phyloP scores from a whole-genome alignment of 1,139 yeast species.

The Wickerhamomyces sp. region DNA sequence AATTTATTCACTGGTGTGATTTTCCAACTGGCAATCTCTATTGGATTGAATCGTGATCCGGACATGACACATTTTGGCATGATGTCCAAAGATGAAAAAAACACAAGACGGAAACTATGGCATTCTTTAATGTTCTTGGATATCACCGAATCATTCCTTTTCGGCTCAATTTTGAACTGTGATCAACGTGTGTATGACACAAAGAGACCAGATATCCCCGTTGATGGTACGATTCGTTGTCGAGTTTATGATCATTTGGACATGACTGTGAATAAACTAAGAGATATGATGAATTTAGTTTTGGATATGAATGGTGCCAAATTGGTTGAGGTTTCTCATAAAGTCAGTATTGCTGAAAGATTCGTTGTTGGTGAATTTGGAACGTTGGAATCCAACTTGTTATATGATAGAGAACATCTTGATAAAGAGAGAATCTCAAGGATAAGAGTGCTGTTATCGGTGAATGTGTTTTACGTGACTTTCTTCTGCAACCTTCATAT shows the following conservation, averaged over 20 bases:
- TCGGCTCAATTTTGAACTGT: not conserved
- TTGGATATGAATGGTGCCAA: not conserved
- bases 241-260: not conserved
- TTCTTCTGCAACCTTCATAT: too few relatives aligned
- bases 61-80: too few relatives aligned
- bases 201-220: too few relatives aligned
- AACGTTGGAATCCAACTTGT: not conserved
- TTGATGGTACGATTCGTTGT: too few relatives aligned
- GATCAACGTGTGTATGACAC: not conserved
- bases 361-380: not conserved
- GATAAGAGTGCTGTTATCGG: not conserved
- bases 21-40: constrained; percentile 42
- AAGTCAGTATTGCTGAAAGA: not conserved
- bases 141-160: not conserved
- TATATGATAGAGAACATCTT: too few relatives aligned
- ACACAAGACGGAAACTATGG: not conserved
- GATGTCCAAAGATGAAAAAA: not conserved
- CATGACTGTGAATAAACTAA: not conserved
- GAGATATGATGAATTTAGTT: too few relatives aligned
- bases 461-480: too few relatives aligned
- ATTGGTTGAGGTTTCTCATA: not conserved
- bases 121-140: not conserved
- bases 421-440: too few relatives aligned
- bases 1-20: constrained; percentile 42
- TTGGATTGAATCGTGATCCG: constrained; percentile 24